A percentile compares a stretch with the other conserved stretches of the same genome.
phyloP scores from a whole-genome alignment of 2,329 filamentous ascomycete genomes.

The Chaetothyriales sp. region DNA sequence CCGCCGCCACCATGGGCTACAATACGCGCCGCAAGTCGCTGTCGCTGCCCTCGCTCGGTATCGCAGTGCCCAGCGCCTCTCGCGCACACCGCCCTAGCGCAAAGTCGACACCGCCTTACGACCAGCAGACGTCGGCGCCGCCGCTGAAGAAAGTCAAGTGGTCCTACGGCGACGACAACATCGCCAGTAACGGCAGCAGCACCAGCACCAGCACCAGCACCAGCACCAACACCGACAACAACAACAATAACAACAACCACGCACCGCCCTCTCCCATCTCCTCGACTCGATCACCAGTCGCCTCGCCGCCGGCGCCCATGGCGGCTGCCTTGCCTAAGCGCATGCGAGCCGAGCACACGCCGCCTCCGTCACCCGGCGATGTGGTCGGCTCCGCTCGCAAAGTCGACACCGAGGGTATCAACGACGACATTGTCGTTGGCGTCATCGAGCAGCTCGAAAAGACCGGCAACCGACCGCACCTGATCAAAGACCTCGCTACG shows the following conservation, averaged over 20 bases:
- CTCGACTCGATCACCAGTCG: constrained; percentile 23
- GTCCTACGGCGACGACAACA: constrained; percentile 44
- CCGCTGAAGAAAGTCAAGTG: constrained; percentile 63
- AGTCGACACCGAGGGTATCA: constrained; percentile 70
- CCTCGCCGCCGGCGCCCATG: constrained; percentile 28
- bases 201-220: constrained; percentile 8
- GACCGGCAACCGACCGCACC: constrained; percentile 80
- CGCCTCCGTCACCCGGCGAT: constrained; percentile 57
- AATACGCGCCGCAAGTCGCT: constrained; percentile 95
- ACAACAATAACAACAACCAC: not conserved
- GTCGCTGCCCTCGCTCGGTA: constrained; percentile 82
- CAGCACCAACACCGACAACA: constrained; percentile 8
- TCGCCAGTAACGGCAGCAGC: constrained; percentile 4
- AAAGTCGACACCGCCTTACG: constrained; percentile 45
- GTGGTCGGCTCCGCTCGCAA: constrained; percentile 34
- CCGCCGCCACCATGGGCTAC: constrained; percentile 62
- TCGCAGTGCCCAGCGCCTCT: constrained; percentile 56
- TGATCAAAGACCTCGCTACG: constrained; percentile 83
- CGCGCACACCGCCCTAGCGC: constrained; percentile 45
- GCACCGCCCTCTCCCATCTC: constrained; percentile 22
- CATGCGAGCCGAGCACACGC: constrained; percentile 50
- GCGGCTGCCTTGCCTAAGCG: constrained; percentile 23
- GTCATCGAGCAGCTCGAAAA: constrained; percentile 79
- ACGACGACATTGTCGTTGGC: constrained; percentile 87
- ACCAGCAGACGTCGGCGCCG: constrained; percentile 41